Evolutionary conservation across 1,284 basidiomycete species (phyloP), one percentile per base, ranked within the genome.

Genomic region (Sanghuangporus sanghuang): DNA sequence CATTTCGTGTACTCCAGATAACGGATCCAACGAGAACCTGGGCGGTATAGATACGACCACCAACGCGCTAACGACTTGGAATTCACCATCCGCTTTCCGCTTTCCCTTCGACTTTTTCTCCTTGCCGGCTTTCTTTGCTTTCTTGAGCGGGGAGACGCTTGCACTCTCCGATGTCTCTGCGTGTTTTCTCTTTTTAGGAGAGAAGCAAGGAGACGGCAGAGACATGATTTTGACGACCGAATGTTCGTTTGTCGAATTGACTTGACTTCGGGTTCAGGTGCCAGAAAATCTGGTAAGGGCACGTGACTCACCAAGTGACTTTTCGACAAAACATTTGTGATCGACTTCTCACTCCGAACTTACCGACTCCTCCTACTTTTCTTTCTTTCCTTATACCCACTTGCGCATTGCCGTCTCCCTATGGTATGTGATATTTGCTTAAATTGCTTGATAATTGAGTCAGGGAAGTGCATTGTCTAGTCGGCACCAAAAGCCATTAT

Each of bases 31-130:
- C 8, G 90, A 83, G 74, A 93, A 96, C 61, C 90, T 81, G 1
- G 95, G 95, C 23, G 95, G 85, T 21, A 97, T 81, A n/a, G 92
- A 89, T 42, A 96, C 76, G 21, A 82, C 77, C 68, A 95, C 81
- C 16, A 85, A 83, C 16, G 90, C 84, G 23, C 78, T 79, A 66
- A 92, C 79, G 57, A 86, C 76, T 67, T 83, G 80, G 72, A 95
- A 96, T 70, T 91, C 85, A 39, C 76, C 76, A 60, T 78, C 73
- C 21, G 64, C 65, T 74, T 81, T 83, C 68, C 70, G 73, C 58
- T 69, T 70, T 65, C 69, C 74, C 64, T 68, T 71, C 62, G 76
- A 78, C 11, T 70, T 74, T 68, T 81, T 84, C 66, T 75, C 76
- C 74, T 81, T 82, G 68, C 70, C 72, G 57, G 69, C 71, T 67